These are phyloP conservation scores for Phytopythium montanum DNA, from an alignment of 352 stramenopile genomes.

Conservation along the genomic window DNA sequence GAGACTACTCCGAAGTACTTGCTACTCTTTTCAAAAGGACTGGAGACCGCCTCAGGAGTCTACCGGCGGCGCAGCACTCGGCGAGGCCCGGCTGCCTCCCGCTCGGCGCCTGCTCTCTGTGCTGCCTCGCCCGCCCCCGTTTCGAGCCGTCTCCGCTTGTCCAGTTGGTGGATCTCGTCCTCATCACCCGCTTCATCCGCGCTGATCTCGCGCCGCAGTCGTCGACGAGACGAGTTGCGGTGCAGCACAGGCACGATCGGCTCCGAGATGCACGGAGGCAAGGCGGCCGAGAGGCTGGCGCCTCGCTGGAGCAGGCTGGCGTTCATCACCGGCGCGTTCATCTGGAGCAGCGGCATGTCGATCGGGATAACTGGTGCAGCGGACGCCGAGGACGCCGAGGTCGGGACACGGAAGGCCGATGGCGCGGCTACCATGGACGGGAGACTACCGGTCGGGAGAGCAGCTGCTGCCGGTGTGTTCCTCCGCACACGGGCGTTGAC, in stretches of 20 bases:
- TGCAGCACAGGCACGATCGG: slow-evolving; percentile 67
- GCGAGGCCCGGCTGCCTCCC: background rate
- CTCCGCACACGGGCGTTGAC: slow-evolving; percentile 80
- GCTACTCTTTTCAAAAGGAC: slow-evolving; percentile 3
- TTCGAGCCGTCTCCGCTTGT: slow-evolving; percentile 49
- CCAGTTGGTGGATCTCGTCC: slow-evolving; percentile 22
- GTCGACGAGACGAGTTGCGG: slow-evolving; percentile 58
- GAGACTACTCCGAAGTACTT: slow-evolving; percentile 6
- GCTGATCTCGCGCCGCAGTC: slow-evolving; percentile 26
- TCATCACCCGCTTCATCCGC: background rate
- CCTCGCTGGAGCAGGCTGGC: slow-evolving; percentile 68
- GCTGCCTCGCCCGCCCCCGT: background rate
- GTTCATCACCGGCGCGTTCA: slow-evolving; percentile 69
- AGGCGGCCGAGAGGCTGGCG: slow-evolving; percentile 25
- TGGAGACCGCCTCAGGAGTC: background rate
- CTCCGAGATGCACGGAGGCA: slow-evolving; percentile 60
- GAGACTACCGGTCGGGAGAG: background rate
- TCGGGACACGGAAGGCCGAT: slow-evolving; percentile 29
- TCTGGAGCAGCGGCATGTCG: slow-evolving; percentile 49
- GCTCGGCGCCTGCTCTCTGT: background rate
- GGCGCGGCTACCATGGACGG: background rate
- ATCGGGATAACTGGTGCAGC: slow-evolving; percentile 2
- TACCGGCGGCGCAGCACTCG: slow-evolving; percentile 4
- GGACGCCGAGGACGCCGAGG: slow-evolving; percentile 9
- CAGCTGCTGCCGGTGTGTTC: slow-evolving; percentile 29